Evolutionary conservation across 2,329 filamentous ascomycete species (phyloP), one percentile per base, ranked within the genome.

Genomic region (Whalleya microplaca): DNA sequence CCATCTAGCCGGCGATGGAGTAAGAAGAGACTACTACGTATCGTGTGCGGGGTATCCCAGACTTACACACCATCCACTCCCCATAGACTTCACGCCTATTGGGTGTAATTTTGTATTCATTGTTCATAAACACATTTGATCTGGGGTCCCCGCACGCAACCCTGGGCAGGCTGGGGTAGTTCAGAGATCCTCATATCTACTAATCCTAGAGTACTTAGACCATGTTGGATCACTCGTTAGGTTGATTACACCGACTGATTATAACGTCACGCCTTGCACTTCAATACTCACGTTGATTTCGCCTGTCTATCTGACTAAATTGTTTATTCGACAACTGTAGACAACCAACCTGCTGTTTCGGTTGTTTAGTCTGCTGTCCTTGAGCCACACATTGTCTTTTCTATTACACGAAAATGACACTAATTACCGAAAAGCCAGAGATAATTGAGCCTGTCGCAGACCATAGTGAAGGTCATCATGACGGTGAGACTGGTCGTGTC

Each of bases 401-500:
- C 8, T 14, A 6, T 37, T 37, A 12, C 7, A 12, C 32, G 32
- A 59, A 41, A 32, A 69, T 69, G 67, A 56, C 56, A 29, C 45
- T 46, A 9, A 48, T 32, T 20, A 21, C 51, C 48, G 64, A 68
- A 48, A 62, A 65, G 46, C 56, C 60, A 23, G 59, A 59, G 40
- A 52, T 57, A 8, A 1, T 45, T 37, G 64, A 65, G 58, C 41
- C 57, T 12, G 58, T 64, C 9, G 55, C 56, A 14, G 57, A 21
- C n/a, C 54, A 61, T 21, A 50, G 57, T 29, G 61, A 52, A n/a
- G 50, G 49, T 27, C 23, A 4, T 41, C 40, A 16, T 48, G 59
- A 27, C 18, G 55, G 56, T 47, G 67, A 66, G 18, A 45, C 64
- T 18, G 42, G 45, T 18, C 61, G 58, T 16, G 63, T 67, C 21